Conservation (phyloP, 768 basidiomycete species). For the Obba rivulosa region DNA sequence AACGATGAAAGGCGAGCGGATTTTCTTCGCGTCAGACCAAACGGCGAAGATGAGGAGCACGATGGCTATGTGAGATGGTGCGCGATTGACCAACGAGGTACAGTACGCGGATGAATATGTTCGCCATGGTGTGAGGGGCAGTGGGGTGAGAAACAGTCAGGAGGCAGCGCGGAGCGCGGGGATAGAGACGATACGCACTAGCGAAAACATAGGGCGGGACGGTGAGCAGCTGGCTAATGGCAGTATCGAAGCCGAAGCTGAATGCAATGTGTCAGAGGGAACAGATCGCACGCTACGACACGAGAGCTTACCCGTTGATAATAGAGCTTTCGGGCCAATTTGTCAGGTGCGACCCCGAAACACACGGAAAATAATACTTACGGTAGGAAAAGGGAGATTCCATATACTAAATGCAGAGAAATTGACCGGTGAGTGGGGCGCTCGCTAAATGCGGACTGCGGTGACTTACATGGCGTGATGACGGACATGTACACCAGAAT, state of each 20-base stretch:
- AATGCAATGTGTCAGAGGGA: not conserved
- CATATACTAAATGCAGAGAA: slow-evolving; percentile 42
- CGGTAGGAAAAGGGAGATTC: slow-evolving; percentile 68
- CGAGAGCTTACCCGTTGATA: slow-evolving; percentile 39
- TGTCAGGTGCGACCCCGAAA: not conserved
- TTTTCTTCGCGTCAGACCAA: slow-evolving; percentile 50
- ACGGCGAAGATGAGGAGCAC: slow-evolving; percentile 46
- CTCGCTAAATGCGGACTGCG: not conserved
- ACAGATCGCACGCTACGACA: not conserved
- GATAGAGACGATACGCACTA: slow-evolving; percentile 35
- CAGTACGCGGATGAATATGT: not conserved
- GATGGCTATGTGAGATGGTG: slow-evolving; percentile 36
- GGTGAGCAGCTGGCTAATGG: slow-evolving; percentile 56
- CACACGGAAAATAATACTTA: slow-evolving; percentile 31
- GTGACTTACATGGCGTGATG: slow-evolving; percentile 48
- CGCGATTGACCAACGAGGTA: slow-evolving; percentile 24
- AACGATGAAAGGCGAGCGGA: slow-evolving; percentile 56
- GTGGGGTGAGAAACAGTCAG: not conserved
- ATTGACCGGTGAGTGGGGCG: not conserved
- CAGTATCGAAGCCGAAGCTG: slow-evolving; percentile 53
- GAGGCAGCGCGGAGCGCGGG: not conserved
- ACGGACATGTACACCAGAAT: slow-evolving; percentile 57
- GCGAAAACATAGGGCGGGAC: slow-evolving; percentile 64
- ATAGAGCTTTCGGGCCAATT: slow-evolving; percentile 40
- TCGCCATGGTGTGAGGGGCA: not conserved